Base-by-base conservation (phyloP, 192 early-diverging fungal species). In the Rhizoclosmatium sp. region DNA sequence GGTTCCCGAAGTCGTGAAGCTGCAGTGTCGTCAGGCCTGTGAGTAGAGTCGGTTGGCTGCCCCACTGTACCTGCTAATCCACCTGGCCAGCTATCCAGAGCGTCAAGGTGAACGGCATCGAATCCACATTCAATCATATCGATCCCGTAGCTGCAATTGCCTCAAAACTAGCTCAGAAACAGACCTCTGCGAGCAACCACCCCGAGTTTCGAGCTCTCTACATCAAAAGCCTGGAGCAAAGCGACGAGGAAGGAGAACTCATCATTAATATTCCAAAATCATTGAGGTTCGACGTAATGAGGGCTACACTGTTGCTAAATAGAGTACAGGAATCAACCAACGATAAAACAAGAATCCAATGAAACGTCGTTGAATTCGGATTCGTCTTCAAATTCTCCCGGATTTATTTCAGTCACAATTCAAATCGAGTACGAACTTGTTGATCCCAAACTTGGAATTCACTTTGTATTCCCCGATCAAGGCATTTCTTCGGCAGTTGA, bases 191-290 rank as follows among this genome's bases (percentile, higher is more conserved):
- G 45, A 44, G 56, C 2, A 67, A 86, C 59, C 78, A 84, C 58
- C 47, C 31, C 19, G 81, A 84, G 47, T 80, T 80, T 47, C 69
- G 82, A 10, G 56, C 80, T 4, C 75, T 66, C n/a, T 80, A 78
- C 69, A 59, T 64, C 1, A 71, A 74, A 65, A 65, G 71, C n/a
- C 41, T 82, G 56, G 72, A 82, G 51, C 9, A 7, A 42, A 71
- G 66, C 54, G 78, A 71, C n/a, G 83, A 86, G 69, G 85, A 84
- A 39, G 85, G 85, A 19, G 85, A 86, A 47, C 58, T 86, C 19
- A 40, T 78, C 39, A 74, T 86, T n/a, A 54, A 46, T 48, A 12
- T 7, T 59, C 39, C 56, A 54, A 44, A 41, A 46, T 60, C 16
- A 40, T 5, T 54, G 69, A 12, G 3, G 3, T 47, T 4, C 31